These are phyloP conservation scores for Plasmodium coatneyi DNA, from an alignment of 169 alveolate species.

Conservation along the genomic window DNA sequence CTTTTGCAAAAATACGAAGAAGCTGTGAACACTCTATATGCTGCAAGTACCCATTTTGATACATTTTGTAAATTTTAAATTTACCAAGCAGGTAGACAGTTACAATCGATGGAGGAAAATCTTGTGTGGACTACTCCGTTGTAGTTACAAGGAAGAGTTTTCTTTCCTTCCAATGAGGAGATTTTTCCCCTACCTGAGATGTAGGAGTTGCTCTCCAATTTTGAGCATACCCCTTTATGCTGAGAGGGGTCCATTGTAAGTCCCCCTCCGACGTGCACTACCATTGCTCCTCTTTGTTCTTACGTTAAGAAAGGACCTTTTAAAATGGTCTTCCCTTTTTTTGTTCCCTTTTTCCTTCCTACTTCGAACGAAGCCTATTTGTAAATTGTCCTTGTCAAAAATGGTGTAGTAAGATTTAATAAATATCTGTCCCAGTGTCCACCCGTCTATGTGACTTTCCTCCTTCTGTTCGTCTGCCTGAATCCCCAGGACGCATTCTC, in stretches of 20 bases:
- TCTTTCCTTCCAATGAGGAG: background rate
- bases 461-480: slow-evolving; percentile 82
- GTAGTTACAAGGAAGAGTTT: background rate
- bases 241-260: slow-evolving; percentile 52
- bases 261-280: background rate
- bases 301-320: background rate
- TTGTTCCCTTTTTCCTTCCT: background rate
- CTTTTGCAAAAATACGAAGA: background rate
- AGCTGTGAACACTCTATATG: background rate
- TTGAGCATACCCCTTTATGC: background rate
- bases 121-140: background rate
- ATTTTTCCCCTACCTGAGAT: background rate
- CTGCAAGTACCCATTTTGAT: background rate
- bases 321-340: background rate
- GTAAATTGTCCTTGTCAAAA: slow-evolving; percentile 82
- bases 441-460: slow-evolving; percentile 68
- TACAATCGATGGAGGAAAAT: background rate
- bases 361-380: slow-evolving; percentile 83
- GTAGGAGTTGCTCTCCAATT: background rate
- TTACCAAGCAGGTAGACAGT: background rate
- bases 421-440: slow-evolving; percentile 78
- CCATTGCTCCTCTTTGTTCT: slow-evolving; percentile 3
- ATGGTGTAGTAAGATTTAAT: slow-evolving; percentile 83
- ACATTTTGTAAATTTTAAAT: no score
- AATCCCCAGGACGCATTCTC: slow-evolving; percentile 80